Evolutionary conservation across 2,329 filamentous ascomycete species (phyloP), one percentile per base, ranked within the genome.

Genomic region (Gnomoniopsis sp.): DNA sequence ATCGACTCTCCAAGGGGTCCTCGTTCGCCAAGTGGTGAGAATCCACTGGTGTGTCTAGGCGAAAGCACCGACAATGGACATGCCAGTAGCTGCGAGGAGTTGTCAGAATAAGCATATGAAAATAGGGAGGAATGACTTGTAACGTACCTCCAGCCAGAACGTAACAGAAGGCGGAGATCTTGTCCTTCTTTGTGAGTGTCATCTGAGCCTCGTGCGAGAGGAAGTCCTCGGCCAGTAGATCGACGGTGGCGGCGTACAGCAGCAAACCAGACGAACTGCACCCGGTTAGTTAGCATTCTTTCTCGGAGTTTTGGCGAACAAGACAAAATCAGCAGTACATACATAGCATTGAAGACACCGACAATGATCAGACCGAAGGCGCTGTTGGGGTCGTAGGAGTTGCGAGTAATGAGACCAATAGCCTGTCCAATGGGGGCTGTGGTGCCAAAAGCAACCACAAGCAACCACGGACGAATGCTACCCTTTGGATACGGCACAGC

Each of bases 381-480:
- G 57, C 83, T 85, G 60, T 85, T 79, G 0, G 85, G 85, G 58
- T 88, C 84, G 62, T 88, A 88, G 3, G 77, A 75, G 65, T 79
- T 79, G 56, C 81, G 77, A 1, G 82, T 81, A 6, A 77, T 63
- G 11, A 88, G 75, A 23, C 85, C 85, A 59, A 88, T 86, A 10
- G 84, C 84, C 66, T 88, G 85, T 1, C 86, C 85, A 48, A 88
- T 82, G 3, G 85, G 85, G 0, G 83, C 83, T 0, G 86, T 88
- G 10, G 80, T 82, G 17, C 84, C 85, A 62, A 87, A 88, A 15
- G 85, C 84, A 14, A 85, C 65, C 2, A 87, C 83, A 17, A 88
- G 73, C 0, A 84, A 59, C 85, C 85, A 88, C 0, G 85, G 85
- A 26, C 82, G 80, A 62, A 77, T 68, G 67, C 83, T 85, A 26